These are phyloP conservation scores for Dimocarpus longan DNA, from an alignment of 345 rosid species.

Conservation along the genomic window DNA sequence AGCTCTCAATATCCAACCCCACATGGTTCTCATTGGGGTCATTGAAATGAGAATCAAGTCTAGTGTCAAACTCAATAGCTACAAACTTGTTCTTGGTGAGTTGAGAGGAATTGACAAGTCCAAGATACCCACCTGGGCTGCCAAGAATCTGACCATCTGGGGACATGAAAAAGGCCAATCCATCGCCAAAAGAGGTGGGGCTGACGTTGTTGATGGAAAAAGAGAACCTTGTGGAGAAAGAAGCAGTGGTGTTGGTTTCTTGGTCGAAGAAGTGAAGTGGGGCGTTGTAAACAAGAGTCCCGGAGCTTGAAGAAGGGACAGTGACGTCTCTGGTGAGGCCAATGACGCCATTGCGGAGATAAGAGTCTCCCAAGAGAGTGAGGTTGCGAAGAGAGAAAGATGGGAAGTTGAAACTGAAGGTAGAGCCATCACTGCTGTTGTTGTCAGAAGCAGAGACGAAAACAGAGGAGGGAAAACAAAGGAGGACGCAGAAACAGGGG, in stretches of 20 bases:
- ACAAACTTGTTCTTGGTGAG: conserved; percentile 75
- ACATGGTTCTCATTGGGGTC: conserved; percentile 78
- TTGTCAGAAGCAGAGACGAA: conserved; percentile 22
- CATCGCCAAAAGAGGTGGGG: conserved; percentile 78
- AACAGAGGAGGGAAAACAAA: conserved; percentile 27
- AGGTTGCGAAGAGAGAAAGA: conserved; percentile 69
- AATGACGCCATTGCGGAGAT: conserved; percentile 69
- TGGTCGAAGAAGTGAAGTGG: conserved; percentile 74
- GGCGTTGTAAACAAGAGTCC: conserved; percentile 64
- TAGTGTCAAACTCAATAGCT: conserved; percentile 87
- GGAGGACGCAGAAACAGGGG: conserved; percentile 37
- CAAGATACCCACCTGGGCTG: conserved; percentile 76
- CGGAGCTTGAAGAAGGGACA: conserved; percentile 89
- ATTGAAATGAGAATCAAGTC: conserved; percentile 55
- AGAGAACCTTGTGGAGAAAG: conserved; percentile 77
- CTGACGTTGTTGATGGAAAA: conserved; percentile 64
- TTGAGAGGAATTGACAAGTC: conserved; percentile 77
- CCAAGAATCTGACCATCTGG: conserved; percentile 72
- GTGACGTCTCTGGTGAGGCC: conserved; percentile 84
- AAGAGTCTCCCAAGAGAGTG: conserved; percentile 92
- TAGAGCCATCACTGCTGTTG: conserved; percentile 5
- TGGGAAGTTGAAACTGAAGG: conserved; percentile 51
- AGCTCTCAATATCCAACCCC: conserved; percentile 73
- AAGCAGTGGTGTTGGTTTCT: conserved; percentile 73
- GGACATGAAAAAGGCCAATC: conserved; percentile 85